These are phyloP conservation scores for Leishmania arabica DNA, from an alignment of 208 protist genomes.

Conservation along the genomic window DNA sequence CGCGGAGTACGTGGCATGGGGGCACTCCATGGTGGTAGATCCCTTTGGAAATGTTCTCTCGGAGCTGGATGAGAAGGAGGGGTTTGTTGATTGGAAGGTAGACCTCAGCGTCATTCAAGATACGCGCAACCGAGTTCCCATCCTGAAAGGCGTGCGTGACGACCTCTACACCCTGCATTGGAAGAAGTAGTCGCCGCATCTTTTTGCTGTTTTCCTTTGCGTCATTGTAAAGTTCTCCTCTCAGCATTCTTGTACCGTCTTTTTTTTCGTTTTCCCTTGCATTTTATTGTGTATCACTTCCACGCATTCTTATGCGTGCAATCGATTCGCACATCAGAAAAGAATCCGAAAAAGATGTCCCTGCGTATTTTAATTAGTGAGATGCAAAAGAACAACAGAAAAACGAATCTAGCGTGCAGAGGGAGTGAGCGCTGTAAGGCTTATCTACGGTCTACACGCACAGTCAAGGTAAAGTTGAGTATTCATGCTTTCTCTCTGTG, in stretches of 20 bases:
- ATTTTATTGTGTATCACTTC: background rate
- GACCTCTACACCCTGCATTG: constrained; percentile 80
- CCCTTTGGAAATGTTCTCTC: constrained; percentile 89
- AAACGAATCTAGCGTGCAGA: background rate
- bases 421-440: background rate
- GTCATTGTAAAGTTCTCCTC: background rate
- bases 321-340: background rate
- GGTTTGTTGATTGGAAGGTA: constrained; percentile 60
- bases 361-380: background rate
- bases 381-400: background rate
- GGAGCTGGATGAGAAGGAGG: constrained; percentile 67
- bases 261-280: background rate
- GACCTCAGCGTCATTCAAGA: constrained; percentile 54
- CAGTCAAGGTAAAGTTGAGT: background rate
- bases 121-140: constrained; percentile 70
- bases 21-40: constrained; percentile 95
- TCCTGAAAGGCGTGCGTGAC: constrained; percentile 70
- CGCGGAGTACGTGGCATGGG: constrained; percentile 95
- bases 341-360: background rate
- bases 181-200: constrained; percentile 30
- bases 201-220: constrained; percentile 7
- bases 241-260: background rate
- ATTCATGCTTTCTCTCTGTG: background rate
- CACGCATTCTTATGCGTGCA: background rate
- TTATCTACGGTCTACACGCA: background rate